These are phyloP conservation scores for Oryza australiensis DNA, from an alignment of 176 grass and related monocot genomes.

Conservation along the genomic window DNA sequence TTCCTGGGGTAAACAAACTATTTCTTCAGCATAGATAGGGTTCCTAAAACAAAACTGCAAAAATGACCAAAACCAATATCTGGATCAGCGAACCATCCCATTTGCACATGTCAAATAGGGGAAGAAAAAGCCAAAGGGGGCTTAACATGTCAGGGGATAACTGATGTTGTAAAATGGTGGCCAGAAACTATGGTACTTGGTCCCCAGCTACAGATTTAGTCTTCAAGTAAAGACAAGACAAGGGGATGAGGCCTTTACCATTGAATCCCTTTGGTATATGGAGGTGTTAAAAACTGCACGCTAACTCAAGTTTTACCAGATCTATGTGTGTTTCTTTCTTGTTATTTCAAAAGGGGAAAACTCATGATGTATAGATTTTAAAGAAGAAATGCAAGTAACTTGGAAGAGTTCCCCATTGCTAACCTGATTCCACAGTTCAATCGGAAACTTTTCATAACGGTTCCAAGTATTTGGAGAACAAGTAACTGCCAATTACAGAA, in stretches of 20 bases:
- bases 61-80: background rate
- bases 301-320: slow-evolving; percentile 12
- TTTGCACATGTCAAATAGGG: slow-evolving; percentile 1
- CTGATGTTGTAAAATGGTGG: background rate
- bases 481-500: background rate
- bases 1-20: background rate
- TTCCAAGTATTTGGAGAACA: background rate
- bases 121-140: background rate
- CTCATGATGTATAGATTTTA: background rate
- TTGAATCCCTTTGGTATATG: background rate
- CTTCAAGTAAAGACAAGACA: background rate
- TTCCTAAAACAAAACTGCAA: background rate
- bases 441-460: background rate
- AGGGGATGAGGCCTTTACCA: background rate
- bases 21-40: background rate
- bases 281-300: background rate
- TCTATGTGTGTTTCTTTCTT: background rate
- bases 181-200: slow-evolving; percentile 2
- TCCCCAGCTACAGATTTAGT: slow-evolving; percentile 16
- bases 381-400: background rate
- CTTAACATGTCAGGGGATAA: slow-evolving; percentile 4
- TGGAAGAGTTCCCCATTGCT: background rate
- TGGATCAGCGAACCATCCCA: background rate
- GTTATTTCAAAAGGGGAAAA: background rate
- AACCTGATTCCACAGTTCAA: background rate